Conservation (phyloP, 768 basidiomycete genomes). For the Russula lepida region DNA sequence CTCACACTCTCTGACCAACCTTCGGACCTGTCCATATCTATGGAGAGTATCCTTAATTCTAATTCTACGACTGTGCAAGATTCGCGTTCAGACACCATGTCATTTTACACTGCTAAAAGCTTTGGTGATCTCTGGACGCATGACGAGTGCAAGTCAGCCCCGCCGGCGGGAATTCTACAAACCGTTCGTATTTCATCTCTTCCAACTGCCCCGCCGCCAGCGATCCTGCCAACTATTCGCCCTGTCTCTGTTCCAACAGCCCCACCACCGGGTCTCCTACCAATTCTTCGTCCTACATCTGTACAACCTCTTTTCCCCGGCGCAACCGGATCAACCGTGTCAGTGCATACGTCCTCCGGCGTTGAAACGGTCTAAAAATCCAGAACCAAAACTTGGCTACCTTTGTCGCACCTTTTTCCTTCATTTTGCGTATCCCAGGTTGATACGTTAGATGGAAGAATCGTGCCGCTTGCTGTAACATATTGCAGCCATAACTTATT, state of each 20-base stretch:
- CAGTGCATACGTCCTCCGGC: neutral
- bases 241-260: neutral
- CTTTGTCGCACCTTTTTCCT: neutral
- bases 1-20: neutral
- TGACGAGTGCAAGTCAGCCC: neutral
- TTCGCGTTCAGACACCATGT: neutral
- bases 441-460: too few relatives aligned
- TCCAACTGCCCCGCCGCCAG: neutral
- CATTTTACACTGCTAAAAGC: neutral
- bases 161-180: neutral
- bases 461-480: too few relatives aligned
- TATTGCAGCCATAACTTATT: too few relatives aligned
- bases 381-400: neutral
- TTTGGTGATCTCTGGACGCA: neutral
- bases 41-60: neutral
- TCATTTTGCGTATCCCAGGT: too few relatives aligned
- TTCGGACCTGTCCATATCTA: neutral
- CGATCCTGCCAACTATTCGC: neutral
- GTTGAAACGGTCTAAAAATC: neutral
- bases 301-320: slow-evolving; percentile 22
- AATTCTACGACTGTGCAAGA: neutral
- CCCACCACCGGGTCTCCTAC: neutral
- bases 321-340: neutral
- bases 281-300: neutral
- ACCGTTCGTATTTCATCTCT: neutral